Evolutionary conservation across 768 basidiomycete species (phyloP), one percentile per base, ranked within the genome.

Genomic region (Trametes gibbosa): DNA sequence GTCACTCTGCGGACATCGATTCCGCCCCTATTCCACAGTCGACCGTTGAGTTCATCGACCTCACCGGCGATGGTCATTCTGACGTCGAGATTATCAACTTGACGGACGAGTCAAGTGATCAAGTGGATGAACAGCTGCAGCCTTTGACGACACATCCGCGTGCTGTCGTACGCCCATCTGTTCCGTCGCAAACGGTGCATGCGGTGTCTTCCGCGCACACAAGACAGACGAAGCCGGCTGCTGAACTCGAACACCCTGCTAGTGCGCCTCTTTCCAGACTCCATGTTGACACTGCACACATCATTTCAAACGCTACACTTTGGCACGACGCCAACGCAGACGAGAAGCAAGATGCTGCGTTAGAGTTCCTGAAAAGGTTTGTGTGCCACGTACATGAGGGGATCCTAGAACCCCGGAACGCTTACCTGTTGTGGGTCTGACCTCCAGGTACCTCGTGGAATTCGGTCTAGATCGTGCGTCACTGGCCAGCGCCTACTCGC

Each of bases 401-500:
- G 5, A 8, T 9, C 2, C 27, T 29, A 6, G 7, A 16, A 48
- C 3, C 10, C 19, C 21, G 25, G 24, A 6, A 12, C 14, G 16
- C 25, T 29, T 13, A 29, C 13, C 16, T 48, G 27, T 5, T 17
- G n/a, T n/a, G n/a, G n/a, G n/a, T n/a, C n/a, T n/a, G n/a, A n/a
- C 27, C 16, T 19, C 9, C 48, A 70, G 67, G 17, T 70, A 63
- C 53, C 53, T 67, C 39, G 10, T 9, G 29, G 48, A 56, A 3
- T 68, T 67, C 56, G 54, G 60, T 27, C 19, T 19, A 21, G 65
- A 70, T 48, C 67, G 67, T 49, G 47, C 63, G 0, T 50, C 49
- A 10, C 61, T 70, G 4, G 67, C 62, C 5, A 39, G 51, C 27
- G 67, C 68, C 13, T 70, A 70, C 56, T 63, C 66, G 0, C 66